Percentiles rank a stretch among this genome's conserved stretches.
Evolutionary conservation across 441 rosid species (phyloP).

Genomic region (Rhodomyrtus psidioides): DNA sequence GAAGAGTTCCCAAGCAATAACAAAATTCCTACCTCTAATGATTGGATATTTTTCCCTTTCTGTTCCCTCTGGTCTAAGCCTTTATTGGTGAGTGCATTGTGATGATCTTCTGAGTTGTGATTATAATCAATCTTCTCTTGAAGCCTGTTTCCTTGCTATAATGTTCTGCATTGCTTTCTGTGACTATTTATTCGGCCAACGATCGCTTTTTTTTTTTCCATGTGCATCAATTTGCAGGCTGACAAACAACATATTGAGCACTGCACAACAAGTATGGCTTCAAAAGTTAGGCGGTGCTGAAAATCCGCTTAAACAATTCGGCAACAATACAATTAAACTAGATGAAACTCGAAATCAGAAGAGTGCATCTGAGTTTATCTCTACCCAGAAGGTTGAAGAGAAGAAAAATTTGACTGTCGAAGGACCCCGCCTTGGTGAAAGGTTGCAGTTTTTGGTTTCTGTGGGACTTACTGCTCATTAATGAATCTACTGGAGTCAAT

Average conservation of each 20-base stretch:
- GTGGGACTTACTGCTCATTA: neutral
- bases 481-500: neutral
- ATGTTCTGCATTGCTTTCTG: neutral
- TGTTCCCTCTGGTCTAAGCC: slow-evolving; percentile 97
- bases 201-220: neutral
- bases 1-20: slow-evolving; percentile 84
- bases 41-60: slow-evolving; percentile 93
- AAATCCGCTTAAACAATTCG: slow-evolving; percentile 32
- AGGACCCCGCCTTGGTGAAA: slow-evolving; percentile 70
- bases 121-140: neutral
- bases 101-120: neutral
- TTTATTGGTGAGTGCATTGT: slow-evolving; percentile 69
- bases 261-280: slow-evolving; percentile 92
- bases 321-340: slow-evolving; percentile 34
- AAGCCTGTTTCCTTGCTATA: neutral
- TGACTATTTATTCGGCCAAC: neutral
- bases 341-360: slow-evolving; percentile 32
- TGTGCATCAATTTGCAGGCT: slow-evolving; percentile 42
- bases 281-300: slow-evolving; percentile 83
- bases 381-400: slow-evolving; percentile 17
- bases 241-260: slow-evolving; percentile 85
- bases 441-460: slow-evolving; percentile 24
- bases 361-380: slow-evolving; percentile 25
- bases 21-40: slow-evolving; percentile 76
- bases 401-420: slow-evolving; percentile 38